Base-by-base conservation (phyloP, 1,284 basidiomycete genomes). In the Trichosporon ovoides region DNA sequence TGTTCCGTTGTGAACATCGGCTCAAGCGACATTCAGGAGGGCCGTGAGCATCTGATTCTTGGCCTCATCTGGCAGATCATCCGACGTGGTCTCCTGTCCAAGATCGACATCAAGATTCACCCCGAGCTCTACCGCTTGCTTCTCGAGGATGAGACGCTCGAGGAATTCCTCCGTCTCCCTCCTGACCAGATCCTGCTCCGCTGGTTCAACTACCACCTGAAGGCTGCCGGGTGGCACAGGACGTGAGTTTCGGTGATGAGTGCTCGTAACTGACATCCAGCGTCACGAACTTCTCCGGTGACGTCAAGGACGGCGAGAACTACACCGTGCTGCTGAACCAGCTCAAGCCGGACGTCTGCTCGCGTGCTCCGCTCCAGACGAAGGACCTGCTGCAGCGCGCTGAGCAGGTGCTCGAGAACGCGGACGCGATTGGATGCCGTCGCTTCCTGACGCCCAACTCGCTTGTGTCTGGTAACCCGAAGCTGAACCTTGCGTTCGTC, bases 41-140 rank as follows among this genome's bases (percentile, higher is more conserved):
- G 95, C 9, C 83, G 90, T 59, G 95, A 98, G 76, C 95, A 98
- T 78, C 83, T 98, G 51, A 98, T 98, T 63, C 85, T 98, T n/a
- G 95, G 96, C 36, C 81, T 98, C 64, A 97, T 98, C 72, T 98
- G 95, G 95, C 95, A 98, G 79, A 85, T 98, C 79, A 98, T 98
- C 69, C 85, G 95, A 53, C 83, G 90, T 61, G 96, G 96, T 69
- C 80, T 98, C 66, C 85, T 98, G 61, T 86, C 86, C 48, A 94
- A 96, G 77, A 91, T 98, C 62, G 94, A 98, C 75, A 92, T 98
- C 82, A 98, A 97, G 82, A 83, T 95, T 37, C 95, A 98, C 74
- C 95, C 95, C 0, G 96, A 98, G 78, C 78, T 98, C 59, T 98
- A 97, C 78, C 84, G 95, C 33, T 82, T 98, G 35, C 87, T 97